Evolutionary conservation across 1,284 basidiomycete genomes (phyloP).

Genomic region (Athelia psychrophila): DNA sequence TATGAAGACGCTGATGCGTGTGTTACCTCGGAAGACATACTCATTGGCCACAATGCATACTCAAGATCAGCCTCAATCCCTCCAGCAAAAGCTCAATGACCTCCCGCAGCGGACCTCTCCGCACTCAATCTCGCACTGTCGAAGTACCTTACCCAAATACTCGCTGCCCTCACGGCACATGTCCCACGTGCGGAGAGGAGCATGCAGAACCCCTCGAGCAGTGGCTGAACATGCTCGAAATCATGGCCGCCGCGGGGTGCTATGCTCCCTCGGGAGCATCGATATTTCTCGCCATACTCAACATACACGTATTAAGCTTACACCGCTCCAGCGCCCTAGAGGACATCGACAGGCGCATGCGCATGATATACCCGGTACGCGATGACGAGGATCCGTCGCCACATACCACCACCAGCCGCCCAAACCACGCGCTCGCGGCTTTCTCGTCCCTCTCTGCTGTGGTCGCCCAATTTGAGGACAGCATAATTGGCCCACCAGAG

Average conservation of each 20-base stretch:
- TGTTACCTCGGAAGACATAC: constrained; percentile 24
- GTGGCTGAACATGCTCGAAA: constrained; percentile 48
- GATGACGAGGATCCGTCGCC: too few relatives aligned
- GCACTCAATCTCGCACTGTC: constrained; percentile 31
- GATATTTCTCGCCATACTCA: background rate
- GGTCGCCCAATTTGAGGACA: too few relatives aligned
- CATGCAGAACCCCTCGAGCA: constrained; percentile 47
- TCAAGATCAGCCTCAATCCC: constrained; percentile 25
- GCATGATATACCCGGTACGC: too few relatives aligned
- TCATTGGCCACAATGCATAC: constrained; percentile 28
- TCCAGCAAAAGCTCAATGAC: background rate
- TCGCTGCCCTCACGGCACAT: constrained; percentile 43
- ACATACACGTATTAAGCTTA: too few relatives aligned
- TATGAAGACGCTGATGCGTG: constrained; percentile 27
- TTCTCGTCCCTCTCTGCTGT: too few relatives aligned
- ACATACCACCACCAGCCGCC: too few relatives aligned
- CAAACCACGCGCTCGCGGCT: too few relatives aligned
- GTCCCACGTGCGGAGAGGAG: constrained; percentile 43
- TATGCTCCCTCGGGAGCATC: constrained; percentile 40
- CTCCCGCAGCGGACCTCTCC: constrained; percentile 11
- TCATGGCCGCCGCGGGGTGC: constrained; percentile 35
- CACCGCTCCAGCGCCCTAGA: too few relatives aligned
- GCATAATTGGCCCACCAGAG: too few relatives aligned
- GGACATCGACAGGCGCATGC: too few relatives aligned
- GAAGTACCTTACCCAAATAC: constrained; percentile 38